Evolutionary conservation across 2,329 filamentous ascomycete genomes (phyloP).

Genomic region (Xylaria hypoxylon): DNA sequence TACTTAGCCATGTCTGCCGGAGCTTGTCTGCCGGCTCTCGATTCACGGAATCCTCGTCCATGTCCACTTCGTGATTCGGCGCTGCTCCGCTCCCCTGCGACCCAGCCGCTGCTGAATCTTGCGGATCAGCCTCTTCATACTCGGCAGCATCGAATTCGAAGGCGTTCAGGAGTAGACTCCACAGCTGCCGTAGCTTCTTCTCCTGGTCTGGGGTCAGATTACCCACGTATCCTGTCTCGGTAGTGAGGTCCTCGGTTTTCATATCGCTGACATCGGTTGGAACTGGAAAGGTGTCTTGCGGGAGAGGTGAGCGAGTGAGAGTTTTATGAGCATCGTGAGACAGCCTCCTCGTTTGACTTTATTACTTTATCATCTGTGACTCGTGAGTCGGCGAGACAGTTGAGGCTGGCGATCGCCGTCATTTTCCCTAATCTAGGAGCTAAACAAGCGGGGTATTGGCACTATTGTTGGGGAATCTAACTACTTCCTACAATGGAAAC

Average conservation of each 20-base stretch:
- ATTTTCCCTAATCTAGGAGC: conserved; percentile 2
- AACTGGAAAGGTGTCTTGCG: background rate
- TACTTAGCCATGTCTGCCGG: conserved; percentile 87
- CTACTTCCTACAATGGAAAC: conserved; percentile 17
- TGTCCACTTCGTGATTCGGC: conserved; percentile 30
- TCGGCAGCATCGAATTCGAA: conserved; percentile 61
- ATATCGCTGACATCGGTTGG: conserved; percentile 12
- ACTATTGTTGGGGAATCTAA: conserved; percentile 7
- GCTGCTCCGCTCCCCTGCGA: conserved; percentile 12
- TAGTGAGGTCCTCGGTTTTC: conserved; percentile 11
- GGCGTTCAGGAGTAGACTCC: conserved; percentile 77
- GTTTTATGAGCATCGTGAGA: conserved; percentile 14
- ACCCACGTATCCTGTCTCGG: conserved; percentile 59
- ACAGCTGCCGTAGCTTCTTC: conserved; percentile 84
- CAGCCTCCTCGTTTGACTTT: background rate
- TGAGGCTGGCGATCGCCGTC: conserved; percentile 25
- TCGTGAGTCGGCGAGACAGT: conserved; percentile 17
- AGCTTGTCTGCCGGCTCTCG: conserved; percentile 64
- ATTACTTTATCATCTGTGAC: background rate
- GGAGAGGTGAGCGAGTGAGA: background rate
- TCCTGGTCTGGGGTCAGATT: conserved; percentile 88
- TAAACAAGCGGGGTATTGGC: conserved; percentile 27
- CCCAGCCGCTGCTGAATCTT: conserved; percentile 24
- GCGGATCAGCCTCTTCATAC: conserved; percentile 17
- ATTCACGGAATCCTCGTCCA: conserved; percentile 26